Base-by-base conservation (phyloP, 2,329 filamentous ascomycete species). In the Neocatenulostroma microsporum region DNA sequence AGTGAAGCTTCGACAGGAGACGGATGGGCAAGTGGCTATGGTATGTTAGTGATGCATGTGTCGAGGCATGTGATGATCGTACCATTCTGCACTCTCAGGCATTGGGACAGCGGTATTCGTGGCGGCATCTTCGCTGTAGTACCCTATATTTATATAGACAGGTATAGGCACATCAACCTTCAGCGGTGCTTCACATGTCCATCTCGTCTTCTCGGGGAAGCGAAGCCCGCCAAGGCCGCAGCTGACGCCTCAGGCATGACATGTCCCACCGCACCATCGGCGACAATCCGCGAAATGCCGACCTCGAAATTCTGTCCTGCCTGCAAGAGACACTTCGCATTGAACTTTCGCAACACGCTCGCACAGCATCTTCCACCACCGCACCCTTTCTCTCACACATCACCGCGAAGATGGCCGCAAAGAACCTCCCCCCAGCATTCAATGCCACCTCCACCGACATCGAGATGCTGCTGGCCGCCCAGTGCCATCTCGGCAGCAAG, bases 361-460 rank as follows among this genome's bases (percentile, higher is more conserved):
- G 21, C 30, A n/a, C 29, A 20, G 19, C 18, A 23, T n/a, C 30
- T 12, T 35, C 20, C 7, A 34, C 15, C 18, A 11, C 15, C 28
- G 18, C 26, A 28, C 21, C 30, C 30, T 13, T 20, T 24, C 26
- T 8, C 19, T 25, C 38, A 37, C n/a, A 17, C 32, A 42, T 35
- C 34, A 53, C 40, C 50, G 56, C 74, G 80, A 91, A 80, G 67
- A 95, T 95, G 89, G 86, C 88, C 66, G 84, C 89, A 68, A 77
- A 80, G 62, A 94, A 95, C 75, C 83, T 95, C 56, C 91, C 91
- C 67, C 75, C 88, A 55, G 76, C 83, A 63, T 94, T 98, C 82
- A 91, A 94, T 78, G 85, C 91, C 64, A 96, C 91, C 62, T 82
- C 81, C 66, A 81, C 93, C 76, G 91, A 98, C 76, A 93, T 98